Evolutionary conservation across 345 rosid species (phyloP).

Genomic region (Eucalyptus lansdowneana): DNA sequence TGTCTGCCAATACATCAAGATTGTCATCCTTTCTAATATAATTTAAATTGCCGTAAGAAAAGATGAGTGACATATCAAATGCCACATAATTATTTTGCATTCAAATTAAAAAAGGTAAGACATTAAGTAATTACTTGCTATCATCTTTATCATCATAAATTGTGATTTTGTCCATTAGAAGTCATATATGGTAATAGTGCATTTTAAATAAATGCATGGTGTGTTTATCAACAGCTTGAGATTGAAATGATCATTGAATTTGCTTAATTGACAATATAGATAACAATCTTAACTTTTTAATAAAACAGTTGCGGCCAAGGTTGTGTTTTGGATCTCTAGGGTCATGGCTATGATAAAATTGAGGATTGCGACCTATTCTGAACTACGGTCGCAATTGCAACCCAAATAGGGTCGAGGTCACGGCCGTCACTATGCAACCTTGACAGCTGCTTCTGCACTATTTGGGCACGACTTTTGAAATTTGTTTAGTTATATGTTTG

Average conservation of each 20-base stretch:
- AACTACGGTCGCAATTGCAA: neutral
- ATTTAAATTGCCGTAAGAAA: neutral
- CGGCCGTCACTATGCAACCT: neutral
- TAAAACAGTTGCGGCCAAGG: neutral
- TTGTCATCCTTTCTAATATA: neutral
- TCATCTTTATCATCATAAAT: neutral
- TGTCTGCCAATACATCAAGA: neutral
- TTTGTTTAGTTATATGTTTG: neutral
- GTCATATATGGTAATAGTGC: neutral
- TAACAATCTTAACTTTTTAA: neutral
- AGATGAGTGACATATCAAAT: neutral
- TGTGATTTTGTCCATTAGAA: neutral
- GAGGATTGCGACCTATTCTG: neutral
- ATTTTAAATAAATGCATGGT: neutral
- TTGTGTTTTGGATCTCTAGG: neutral
- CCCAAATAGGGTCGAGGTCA: accelerated
- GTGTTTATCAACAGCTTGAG: neutral
- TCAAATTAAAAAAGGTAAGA: neutral
- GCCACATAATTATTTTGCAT: neutral
- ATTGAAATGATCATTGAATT: neutral
- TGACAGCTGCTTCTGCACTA: neutral
- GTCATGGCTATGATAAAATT: neutral
- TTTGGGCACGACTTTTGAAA: neutral
- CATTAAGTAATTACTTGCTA: neutral
- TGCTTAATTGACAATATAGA: neutral